Percentiles rank a stretch among this genome's conserved stretches.
These are phyloP conservation scores for Podospora bellae-mahoneyi DNA, from an alignment of 495 filamentous ascomycete genomes.

Conservation along the genomic window DNA sequence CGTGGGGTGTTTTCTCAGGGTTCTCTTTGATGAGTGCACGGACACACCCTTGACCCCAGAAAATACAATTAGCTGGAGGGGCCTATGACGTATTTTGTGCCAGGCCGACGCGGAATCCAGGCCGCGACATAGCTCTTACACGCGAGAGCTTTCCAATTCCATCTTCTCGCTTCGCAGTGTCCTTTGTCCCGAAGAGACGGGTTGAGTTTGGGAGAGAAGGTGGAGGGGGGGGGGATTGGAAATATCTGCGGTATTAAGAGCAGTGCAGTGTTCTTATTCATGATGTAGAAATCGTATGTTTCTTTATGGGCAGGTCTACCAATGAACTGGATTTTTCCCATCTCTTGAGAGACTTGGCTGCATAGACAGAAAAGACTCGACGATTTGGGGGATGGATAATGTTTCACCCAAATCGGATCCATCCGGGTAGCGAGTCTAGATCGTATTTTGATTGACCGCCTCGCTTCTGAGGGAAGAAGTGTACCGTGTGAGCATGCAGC, in stretches of 20 bases:
- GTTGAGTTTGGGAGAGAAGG: not conserved
- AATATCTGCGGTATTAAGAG: not conserved
- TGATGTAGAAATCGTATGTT: not conserved
- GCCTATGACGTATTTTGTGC: not conserved
- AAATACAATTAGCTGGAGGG: not conserved
- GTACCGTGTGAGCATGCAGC: not conserved
- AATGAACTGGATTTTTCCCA: not conserved
- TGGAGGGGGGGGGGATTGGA: no score
- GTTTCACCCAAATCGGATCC: constrained; percentile 5
- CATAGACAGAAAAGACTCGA: not conserved
- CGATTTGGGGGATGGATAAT: not conserved
- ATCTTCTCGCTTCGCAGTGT: not conserved
- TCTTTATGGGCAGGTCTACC: not conserved
- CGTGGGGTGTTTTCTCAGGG: not conserved
- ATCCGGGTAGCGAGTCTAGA: not conserved
- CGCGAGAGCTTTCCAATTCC: not conserved
- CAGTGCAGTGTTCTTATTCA: not conserved
- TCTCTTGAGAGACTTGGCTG: not conserved
- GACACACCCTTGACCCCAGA: not conserved
- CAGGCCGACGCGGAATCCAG: not conserved
- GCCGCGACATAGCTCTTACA: not conserved
- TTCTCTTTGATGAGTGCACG: not conserved
- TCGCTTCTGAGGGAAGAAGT: not conserved
- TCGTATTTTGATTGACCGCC: constrained; percentile 1
- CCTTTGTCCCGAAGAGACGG: not conserved